Evolutionary conservation across 257 asterid genomes (phyloP), one percentile per base, ranked within the genome.

Genomic region (Penstemon davidsonii): DNA sequence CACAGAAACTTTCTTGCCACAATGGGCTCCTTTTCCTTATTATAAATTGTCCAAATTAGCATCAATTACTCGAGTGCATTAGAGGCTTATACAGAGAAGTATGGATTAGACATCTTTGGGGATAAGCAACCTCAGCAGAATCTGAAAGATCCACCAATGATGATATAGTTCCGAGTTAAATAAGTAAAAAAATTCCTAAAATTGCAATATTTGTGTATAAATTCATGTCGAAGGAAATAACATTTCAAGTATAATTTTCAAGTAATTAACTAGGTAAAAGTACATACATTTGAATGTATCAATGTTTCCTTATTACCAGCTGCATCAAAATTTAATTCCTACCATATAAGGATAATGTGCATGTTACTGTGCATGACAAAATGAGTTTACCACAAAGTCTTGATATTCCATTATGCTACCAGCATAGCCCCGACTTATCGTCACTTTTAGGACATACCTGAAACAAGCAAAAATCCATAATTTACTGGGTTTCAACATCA

Each of bases 381-480:
- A 56, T 43, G 56, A 58, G 42, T 55, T 79, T 88, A 93, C 99
- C 96, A 90, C 85, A 77, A 93, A 83, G 82, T 93, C 96, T 79
- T 93, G 97, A 80, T 83, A 88, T 73, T 93, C 91, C 74, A 87
- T 85, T 69, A 93, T 88, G 92, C 96, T 93, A 56, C 97, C 97
- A 67, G 88, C 97, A 79, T 93, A 93, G 73, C 96, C 97, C 68
- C 99, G 92, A 70, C 71, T 93, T 77, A 93, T 77, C 0, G 95
- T 93, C 73, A 93, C 88, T 86, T 90, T 93, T 39, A 93, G 90
- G 68, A 93, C 86, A 79, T 93, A 93, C 90, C 99, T 93, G 86
- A 73, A 75, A 77, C 69, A 71, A 55, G 67, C 46, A 60, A 49
- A 68, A 19, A 10, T 64, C 19, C 62, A 46, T 53, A 44, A 72